Evolutionary conservation across 257 asterid genomes (phyloP).

Genomic region (Eucommia ulmoides): DNA sequence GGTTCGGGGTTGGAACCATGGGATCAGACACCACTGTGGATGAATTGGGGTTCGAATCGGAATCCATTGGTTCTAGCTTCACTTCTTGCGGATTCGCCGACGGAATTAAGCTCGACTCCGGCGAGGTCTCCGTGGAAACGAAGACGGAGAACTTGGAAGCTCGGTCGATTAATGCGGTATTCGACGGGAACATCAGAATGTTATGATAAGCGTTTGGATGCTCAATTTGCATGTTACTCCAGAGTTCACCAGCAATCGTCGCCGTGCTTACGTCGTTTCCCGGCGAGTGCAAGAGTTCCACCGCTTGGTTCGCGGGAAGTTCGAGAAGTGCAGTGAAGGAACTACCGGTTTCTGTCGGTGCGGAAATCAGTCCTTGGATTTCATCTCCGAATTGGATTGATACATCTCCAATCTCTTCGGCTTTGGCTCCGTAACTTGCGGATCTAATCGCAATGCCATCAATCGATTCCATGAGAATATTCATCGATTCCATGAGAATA

Average conservation of each 20-base stretch:
- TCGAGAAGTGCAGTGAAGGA: slow-evolving; percentile 89
- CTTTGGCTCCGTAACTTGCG: slow-evolving; percentile 18
- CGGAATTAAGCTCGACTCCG: slow-evolving; percentile 15
- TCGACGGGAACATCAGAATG: slow-evolving; percentile 53
- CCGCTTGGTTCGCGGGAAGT: slow-evolving; percentile 82
- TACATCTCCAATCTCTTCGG: slow-evolving; percentile 17
- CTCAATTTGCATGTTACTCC: slow-evolving; percentile 1
- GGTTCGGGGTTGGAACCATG: slow-evolving; percentile 13
- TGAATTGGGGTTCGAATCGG: slow-evolving; percentile 41
- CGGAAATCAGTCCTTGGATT: slow-evolving; percentile 22
- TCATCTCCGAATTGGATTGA: slow-evolving; percentile 23
- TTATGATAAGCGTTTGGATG: slow-evolving; percentile 19
- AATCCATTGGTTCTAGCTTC: slow-evolving; percentile 68
- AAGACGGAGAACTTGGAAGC: slow-evolving; percentile 63
- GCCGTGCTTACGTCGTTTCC: slow-evolving; percentile 16
- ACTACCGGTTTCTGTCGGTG: slow-evolving; percentile 27
- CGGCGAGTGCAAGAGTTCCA: slow-evolving; percentile 53
- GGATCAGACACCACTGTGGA: slow-evolving; percentile 46
- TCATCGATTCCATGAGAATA: no score
- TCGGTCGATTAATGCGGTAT: slow-evolving; percentile 45
- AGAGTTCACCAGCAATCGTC: background rate
- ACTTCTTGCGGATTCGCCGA: slow-evolving; percentile 26
- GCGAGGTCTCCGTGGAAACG: slow-evolving; percentile 29
- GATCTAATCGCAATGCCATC: slow-evolving; percentile 42
- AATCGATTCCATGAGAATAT: slow-evolving; percentile 28